phyloP scores from a whole-genome alignment of 805 yeast species.

The Priceomyces medius region DNA sequence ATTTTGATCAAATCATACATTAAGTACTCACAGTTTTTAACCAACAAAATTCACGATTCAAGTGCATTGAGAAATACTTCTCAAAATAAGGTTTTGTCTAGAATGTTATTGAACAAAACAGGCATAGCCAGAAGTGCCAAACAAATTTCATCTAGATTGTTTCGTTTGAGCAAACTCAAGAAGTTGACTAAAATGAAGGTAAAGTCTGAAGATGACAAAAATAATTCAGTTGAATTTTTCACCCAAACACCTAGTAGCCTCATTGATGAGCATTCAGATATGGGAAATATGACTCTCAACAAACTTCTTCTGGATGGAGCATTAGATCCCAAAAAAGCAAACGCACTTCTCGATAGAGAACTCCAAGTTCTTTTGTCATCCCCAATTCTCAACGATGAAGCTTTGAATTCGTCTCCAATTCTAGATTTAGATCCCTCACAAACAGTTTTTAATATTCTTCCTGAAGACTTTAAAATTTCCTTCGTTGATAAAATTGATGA shows the following conservation, averaged over 20 bases:
- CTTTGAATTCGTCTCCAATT: conserved; percentile 8
- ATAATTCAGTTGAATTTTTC: not conserved
- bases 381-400: conserved; percentile 18
- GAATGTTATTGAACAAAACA: conserved; percentile 38
- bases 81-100: conserved; percentile 40
- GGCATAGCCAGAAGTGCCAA: conserved; percentile 36
- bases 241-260: conserved; percentile 1
- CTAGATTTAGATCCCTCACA: conserved; percentile 1
- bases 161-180: conserved; percentile 26
- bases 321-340: conserved; percentile 20
- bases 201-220: conserved; percentile 3
- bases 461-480: conserved; percentile 8
- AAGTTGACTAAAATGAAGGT: conserved; percentile 16
- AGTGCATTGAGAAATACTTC: conserved; percentile 31
- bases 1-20: conserved; percentile 32
- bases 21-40: conserved; percentile 33
- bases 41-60: conserved; percentile 20
- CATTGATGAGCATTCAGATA: conserved; percentile 11
- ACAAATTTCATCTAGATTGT: conserved; percentile 35
- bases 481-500: conserved; percentile 8
- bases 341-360: conserved; percentile 30
- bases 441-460: conserved; percentile 5
- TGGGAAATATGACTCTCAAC: conserved; percentile 29
- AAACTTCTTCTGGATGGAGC: conserved; percentile 16
- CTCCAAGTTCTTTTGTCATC: conserved; percentile 28